A percentile compares a stretch with the other conserved stretches of the same genome.
phyloP scores from a whole-genome alignment of 495 filamentous ascomycete genomes.

The Thozetella sp. region DNA sequence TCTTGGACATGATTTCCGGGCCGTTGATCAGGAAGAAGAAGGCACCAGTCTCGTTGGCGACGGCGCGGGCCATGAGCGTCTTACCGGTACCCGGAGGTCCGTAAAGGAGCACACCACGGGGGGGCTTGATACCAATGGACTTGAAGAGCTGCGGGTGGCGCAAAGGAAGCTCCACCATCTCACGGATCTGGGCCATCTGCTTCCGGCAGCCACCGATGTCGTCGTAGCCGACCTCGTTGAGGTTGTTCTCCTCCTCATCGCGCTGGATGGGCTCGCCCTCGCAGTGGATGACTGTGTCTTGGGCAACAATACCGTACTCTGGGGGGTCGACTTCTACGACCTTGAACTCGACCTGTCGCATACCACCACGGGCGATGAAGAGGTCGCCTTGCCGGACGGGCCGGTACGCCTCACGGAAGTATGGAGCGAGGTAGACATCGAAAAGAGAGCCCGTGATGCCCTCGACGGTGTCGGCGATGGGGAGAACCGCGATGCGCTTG shows the following conservation, averaged over 20 bases:
- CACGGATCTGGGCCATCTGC: slow-evolving; percentile 99
- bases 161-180: slow-evolving; percentile 95
- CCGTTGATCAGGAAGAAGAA: slow-evolving; percentile 99
- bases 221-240: slow-evolving; percentile 98
- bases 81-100: slow-evolving; percentile 98
- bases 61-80: slow-evolving; percentile 97
- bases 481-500: slow-evolving; percentile 98
- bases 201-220: slow-evolving; percentile 99
- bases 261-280: slow-evolving; percentile 98
- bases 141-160: slow-evolving; percentile 99
- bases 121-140: slow-evolving; percentile 99
- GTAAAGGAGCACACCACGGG: slow-evolving; percentile 96
- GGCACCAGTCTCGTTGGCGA: slow-evolving; percentile 97
- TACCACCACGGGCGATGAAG: slow-evolving; percentile 95
- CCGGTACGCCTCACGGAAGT: slow-evolving; percentile 98
- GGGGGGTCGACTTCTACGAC: slow-evolving; percentile 98
- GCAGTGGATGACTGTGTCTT: slow-evolving; percentile 98
- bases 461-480: slow-evolving; percentile 97
- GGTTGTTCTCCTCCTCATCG: slow-evolving; percentile 97
- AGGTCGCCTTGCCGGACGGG: slow-evolving; percentile 95
- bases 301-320: slow-evolving; percentile 96
- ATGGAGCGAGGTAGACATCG: slow-evolving; percentile 98
- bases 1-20: slow-evolving; percentile 99
- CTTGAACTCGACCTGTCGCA: slow-evolving; percentile 99
- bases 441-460: slow-evolving; percentile 96